A percentile compares a stretch with the other conserved stretches of the same genome.
phyloP scores from a whole-genome alignment of 1,284 basidiomycete species.

The Phaffia rhodozyma region DNA sequence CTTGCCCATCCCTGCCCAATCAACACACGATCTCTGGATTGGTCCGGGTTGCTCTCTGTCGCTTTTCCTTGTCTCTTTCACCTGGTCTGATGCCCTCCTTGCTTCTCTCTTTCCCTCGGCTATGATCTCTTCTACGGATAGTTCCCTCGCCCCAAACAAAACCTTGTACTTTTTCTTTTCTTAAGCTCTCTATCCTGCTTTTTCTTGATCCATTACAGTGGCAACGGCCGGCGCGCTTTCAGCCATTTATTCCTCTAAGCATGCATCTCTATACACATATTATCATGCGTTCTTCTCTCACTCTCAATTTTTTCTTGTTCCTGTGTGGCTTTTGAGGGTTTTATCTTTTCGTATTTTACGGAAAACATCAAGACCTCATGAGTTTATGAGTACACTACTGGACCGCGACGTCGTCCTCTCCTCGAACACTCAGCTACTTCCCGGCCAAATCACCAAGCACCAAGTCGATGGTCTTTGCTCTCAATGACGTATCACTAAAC shows the following conservation, averaged over 20 bases:
- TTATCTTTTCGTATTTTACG: neutral
- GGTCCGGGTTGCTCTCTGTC: neutral
- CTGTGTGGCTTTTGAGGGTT: too few relatives aligned
- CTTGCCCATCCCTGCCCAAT: neutral
- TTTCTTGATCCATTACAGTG: too few relatives aligned
- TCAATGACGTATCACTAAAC: constrained; percentile 77
- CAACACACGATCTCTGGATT: neutral
- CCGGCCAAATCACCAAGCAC: constrained; percentile 28
- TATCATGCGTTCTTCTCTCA: too few relatives aligned
- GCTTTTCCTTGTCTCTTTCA: neutral
- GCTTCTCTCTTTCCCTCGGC: neutral
- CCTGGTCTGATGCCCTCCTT: neutral
- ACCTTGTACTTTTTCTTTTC: neutral
- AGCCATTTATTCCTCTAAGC: neutral
- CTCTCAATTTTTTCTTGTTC: too few relatives aligned
- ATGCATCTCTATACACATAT: too few relatives aligned
- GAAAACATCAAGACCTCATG: neutral
- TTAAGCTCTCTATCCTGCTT: neutral
- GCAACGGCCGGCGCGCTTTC: neutral
- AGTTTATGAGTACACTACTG: neutral
- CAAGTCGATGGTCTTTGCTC: constrained; percentile 65
- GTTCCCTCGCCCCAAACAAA: neutral
- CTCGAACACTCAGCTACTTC: too few relatives aligned
- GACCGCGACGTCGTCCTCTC: neutral
- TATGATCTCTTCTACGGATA: neutral